phyloP scores from a whole-genome alignment of 163 green algal genomes.

The Trebouxia gelatinosa region DNA sequence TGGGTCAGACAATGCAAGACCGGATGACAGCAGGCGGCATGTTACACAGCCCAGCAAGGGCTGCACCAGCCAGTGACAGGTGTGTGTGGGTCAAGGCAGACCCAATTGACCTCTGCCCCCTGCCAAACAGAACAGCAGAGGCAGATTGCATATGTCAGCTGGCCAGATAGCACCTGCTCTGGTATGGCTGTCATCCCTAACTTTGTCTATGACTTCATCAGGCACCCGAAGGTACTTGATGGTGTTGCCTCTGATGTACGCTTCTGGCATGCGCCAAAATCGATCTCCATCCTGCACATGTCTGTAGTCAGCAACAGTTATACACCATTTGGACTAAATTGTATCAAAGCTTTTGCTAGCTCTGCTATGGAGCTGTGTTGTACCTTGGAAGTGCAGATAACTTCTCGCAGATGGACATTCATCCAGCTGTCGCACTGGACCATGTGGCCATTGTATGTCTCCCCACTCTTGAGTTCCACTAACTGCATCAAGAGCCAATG shows the following conservation, averaged over 20 bases:
- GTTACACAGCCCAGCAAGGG: no score
- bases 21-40: no score
- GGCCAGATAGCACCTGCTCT: conserved; percentile 67
- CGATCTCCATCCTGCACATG: conserved; percentile 87
- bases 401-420: conserved; percentile 95
- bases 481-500: conserved; percentile 63
- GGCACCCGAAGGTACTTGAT: conserved; percentile 99
- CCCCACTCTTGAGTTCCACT: conserved; percentile 97
- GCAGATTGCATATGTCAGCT: no score
- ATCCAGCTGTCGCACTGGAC: conserved; percentile 98
- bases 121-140: no score
- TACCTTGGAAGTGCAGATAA: conserved; percentile 94
- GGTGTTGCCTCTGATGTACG: conserved; percentile 95
- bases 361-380: neutral
- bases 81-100: no score
- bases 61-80: no score
- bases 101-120: no score
- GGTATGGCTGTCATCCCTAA: conserved; percentile 78
- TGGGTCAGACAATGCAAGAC: no score
- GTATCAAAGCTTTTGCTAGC: no score
- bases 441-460: conserved; percentile 98
- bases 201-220: conserved; percentile 94
- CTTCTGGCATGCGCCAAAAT: conserved; percentile 96
- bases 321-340: no score
- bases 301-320: no score